Base-by-base conservation (phyloP, 331 rosid species). In the Saraca asoca region DNA sequence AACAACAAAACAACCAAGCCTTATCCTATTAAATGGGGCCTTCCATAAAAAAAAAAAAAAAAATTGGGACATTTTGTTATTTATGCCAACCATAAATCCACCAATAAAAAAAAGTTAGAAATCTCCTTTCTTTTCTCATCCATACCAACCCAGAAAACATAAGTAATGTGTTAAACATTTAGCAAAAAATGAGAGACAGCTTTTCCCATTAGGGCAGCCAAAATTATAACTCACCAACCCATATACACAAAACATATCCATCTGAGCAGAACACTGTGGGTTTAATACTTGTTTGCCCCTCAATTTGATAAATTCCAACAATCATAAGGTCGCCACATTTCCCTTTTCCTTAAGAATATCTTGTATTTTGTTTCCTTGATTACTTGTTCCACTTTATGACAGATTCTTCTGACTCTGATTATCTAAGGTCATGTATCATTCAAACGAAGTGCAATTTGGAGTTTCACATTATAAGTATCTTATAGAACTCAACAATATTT, bases 221-320 rank as follows among this genome's bases (percentile, higher is more conserved):
- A 61, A 20, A 39, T 19, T 49, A 17, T 34, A 67, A 62, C 35
- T 49, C 17, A 20, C 34, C 12, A 33, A 64, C 55, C 17, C 62
- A 53, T 8, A 51, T 9, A 15, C 41, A 29, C 6, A 14, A 60
- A 3, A 72, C 20, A 12, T 15, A n/a, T 16, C 58, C 68, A 68
- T 62, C 72, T 33, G 68, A 55, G 68, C 20, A 72, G 54, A 57
- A 10, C 14, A 39, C 49, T 35, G 16, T 8, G 5, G 16, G 16
- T 31, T 33, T 61, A 14, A 7, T 24, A 51, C 35, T 8, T 11
- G 17, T 31, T 16, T 63, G 9, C 2, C 61, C 61, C 13, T n/a
- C 4, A 11, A 12, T 62, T 33, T 45, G 44, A 46, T 31, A 63
- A 31, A 10, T 31, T 39, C 15, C 24, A 33, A 42, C 17, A 42